These are phyloP conservation scores for Fusarium dimerum DNA, from an alignment of 2,329 filamentous ascomycete species.

Conservation along the genomic window DNA sequence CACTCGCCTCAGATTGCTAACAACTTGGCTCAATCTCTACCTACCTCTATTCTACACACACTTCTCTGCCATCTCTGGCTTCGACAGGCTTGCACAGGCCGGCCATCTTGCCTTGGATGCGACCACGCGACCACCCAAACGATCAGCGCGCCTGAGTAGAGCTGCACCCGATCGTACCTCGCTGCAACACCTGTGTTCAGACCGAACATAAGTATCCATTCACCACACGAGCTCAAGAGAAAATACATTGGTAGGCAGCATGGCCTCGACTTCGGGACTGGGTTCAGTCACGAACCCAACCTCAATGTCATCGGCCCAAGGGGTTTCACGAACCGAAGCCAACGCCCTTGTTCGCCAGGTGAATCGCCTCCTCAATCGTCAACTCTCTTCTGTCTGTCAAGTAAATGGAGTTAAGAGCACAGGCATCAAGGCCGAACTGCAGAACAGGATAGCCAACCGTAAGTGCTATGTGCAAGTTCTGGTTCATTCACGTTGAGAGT, in stretches of 20 bases:
- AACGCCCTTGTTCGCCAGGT: constrained; percentile 46
- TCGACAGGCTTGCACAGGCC: constrained; percentile 20
- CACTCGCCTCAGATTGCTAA: neutral
- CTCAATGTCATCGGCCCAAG: constrained; percentile 20
- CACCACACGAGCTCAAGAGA: constrained; percentile 6
- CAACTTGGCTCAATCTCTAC: neutral
- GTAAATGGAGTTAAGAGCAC: constrained; percentile 74
- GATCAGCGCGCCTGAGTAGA: constrained; percentile 10
- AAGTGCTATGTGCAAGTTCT: constrained; percentile 40
- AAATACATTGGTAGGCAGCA: constrained; percentile 8
- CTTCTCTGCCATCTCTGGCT: constrained; percentile 3
- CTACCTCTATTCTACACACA: neutral
- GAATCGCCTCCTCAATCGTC: constrained; percentile 54
- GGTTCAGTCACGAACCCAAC: constrained; percentile 18
- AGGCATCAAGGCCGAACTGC: constrained; percentile 83
- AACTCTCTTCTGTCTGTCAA: constrained; percentile 76
- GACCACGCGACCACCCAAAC: constrained; percentile 25
- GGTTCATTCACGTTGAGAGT: no score
- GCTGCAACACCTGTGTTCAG: no score
- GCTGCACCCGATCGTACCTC: constrained; percentile 6
- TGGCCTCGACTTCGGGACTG: constrained; percentile 26
- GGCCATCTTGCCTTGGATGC: constrained; percentile 30
- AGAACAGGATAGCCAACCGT: constrained; percentile 78
- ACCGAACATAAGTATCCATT: neutral
- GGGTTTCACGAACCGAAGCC: constrained; percentile 44